Evolutionary conservation across 1,139 yeast species (phyloP), one percentile per base, ranked within the genome.

Genomic region (Diutina rugosa): DNA sequence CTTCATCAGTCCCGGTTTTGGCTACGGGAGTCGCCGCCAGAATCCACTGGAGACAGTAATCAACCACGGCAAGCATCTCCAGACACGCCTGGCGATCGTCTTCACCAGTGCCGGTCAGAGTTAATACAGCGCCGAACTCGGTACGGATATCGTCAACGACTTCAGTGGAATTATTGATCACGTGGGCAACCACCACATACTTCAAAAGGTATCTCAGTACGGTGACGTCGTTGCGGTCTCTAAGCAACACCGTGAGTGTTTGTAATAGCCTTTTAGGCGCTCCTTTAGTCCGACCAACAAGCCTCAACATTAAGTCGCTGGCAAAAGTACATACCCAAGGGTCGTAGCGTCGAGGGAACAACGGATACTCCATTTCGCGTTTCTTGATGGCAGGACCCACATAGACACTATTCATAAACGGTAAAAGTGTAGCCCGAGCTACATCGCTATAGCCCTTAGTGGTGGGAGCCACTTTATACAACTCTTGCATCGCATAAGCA

Each of bases 401-500:
- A 14, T 49, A 49, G 21, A 16, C 45, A 30, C 41, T 30, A 16
- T 18, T n/a, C 21, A n/a, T 10, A 30, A 49, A 32, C 8, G 53
- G 53, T 16, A 30, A 18, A 10, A 49, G 35, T 2, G 53, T 49
- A 32, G 53, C 53, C 9, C 21, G 30, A 6, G 53, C 53, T 4
- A 49, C 44, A 14, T 30, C 53, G 29, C 41, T 30, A 32, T 49
- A 49, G 6, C 45, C 53, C 18, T 16, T 29, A 29, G 29, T 49
- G 6, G 18, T 16, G 14, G 26, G 41, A 4, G 29, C 21, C n/a
- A 32, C 41, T 9, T 18, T 18, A 32, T 29, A n/a, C 55, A 87
- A 84, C 61, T 89, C 95, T 66, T 95, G 99, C 80, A 95, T 89
- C 0, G 95, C 89, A 68, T 81, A 87, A 0, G 97, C 97, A 45